Evolutionary conservation across 306 rosid genomes (phyloP).

Genomic region (Elaeagnus macrophylla): DNA sequence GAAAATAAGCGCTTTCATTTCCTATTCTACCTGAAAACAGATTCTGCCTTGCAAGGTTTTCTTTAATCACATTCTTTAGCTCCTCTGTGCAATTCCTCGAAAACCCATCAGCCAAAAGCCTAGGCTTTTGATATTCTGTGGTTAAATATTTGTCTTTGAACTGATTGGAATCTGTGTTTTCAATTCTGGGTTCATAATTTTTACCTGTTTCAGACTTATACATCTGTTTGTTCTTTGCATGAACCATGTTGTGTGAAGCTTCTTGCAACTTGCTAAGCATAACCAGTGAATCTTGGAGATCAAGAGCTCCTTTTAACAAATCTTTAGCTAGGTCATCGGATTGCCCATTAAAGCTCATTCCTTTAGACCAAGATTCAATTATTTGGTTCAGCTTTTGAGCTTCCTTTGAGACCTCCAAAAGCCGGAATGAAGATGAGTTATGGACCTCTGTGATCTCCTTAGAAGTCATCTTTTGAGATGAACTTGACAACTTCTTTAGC

Average conservation of each 20-base stretch:
- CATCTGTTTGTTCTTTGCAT: conserved; percentile 26
- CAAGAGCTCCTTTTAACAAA: conserved; percentile 77
- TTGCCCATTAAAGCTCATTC: conserved; percentile 33
- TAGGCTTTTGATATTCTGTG: conserved; percentile 29
- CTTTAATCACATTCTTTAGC: conserved; percentile 38
- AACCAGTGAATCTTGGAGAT: conserved; percentile 60
- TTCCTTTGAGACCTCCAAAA: conserved; percentile 62
- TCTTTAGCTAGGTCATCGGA: conserved; percentile 59
- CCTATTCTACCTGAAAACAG: conserved; percentile 7
- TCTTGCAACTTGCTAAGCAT: conserved; percentile 70
- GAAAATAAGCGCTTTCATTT: conserved; percentile 24
- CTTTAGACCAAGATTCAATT: conserved; percentile 72
- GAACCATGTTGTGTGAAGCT: conserved; percentile 42
- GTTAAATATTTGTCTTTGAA: conserved; percentile 23
- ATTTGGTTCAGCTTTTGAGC: conserved; percentile 63
- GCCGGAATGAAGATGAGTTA: conserved; percentile 53
- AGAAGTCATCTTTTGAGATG: conserved; percentile 28
- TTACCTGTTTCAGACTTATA: conserved; percentile 30
- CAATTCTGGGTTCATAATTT: conserved; percentile 19
- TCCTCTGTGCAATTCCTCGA: conserved; percentile 35
- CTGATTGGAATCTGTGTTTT: conserved; percentile 19
- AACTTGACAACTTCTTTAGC: conserved; percentile 18
- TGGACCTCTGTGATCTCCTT: conserved; percentile 25
- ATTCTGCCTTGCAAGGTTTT: conserved; percentile 31
- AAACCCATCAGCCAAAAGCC: conserved; percentile 39